A percentile compares a stretch with the other conserved stretches of the same genome.
Conservation (phyloP, 2,329 filamentous ascomycete species). For the Penicillium sclerotiorum region DNA sequence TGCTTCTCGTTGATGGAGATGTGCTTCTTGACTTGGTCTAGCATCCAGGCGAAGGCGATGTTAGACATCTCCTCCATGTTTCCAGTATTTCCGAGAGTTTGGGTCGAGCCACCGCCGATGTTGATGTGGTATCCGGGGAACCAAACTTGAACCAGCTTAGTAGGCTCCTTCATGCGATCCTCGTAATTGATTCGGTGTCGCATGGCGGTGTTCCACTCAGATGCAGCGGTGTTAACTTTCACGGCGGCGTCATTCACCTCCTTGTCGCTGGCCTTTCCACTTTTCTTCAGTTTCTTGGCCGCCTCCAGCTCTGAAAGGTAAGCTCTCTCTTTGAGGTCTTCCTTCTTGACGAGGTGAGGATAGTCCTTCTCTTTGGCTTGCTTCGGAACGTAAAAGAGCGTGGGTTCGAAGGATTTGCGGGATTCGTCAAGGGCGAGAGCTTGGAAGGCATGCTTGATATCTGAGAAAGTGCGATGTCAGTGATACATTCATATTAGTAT, state of each 20-base stretch:
- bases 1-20: conserved; percentile 15
- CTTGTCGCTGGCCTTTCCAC: background rate
- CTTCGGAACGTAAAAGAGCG: conserved; percentile 52
- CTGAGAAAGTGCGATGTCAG: background rate
- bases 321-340: background rate
- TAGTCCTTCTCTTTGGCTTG: background rate
- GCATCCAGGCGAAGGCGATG: conserved; percentile 26
- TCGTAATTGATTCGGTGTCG: conserved; percentile 15
- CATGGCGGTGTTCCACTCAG: conserved; percentile 11
- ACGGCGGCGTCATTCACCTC: conserved; percentile 16
- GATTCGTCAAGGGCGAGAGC: conserved; percentile 43
- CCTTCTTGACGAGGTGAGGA: too few species aligned
- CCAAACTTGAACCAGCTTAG: conserved; percentile 57
- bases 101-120: conserved; percentile 51
- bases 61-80: conserved; percentile 30
- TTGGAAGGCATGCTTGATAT: conserved; percentile 43
- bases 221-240: conserved; percentile 13
- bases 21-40: conserved; percentile 23
- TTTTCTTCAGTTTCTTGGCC: background rate
- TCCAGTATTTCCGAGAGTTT: conserved; percentile 24
- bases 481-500: too few species aligned
- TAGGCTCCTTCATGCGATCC: conserved; percentile 14
- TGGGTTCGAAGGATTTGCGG: conserved; percentile 53
- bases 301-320: background rate
- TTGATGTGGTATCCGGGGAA: conserved; percentile 59